Evolutionary conservation across 1,284 basidiomycete species (phyloP), one percentile per base, ranked within the genome.

Genomic region (Cryptococcus sp.): DNA sequence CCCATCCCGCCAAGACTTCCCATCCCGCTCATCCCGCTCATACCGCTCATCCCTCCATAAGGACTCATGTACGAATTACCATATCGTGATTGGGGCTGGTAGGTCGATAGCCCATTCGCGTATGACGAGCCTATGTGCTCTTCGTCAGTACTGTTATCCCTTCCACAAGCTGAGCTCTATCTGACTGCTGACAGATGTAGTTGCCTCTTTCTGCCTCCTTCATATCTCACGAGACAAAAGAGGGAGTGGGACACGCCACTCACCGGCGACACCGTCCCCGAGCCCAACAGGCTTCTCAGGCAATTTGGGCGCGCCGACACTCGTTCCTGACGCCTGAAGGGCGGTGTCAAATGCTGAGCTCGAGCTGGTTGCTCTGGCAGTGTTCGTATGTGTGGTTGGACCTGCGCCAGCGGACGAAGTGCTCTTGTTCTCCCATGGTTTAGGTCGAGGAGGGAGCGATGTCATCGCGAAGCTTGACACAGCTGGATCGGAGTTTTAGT

Each of bases 1-100:
- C 79, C 82, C 80, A 72, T 84, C 77, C 51, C 38, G 20, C 61
- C 54, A 30, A 53, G 50, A 3, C 55, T 52, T 5, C 59, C 60
- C 22, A 58, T 48, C 23, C 60, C 51, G 17, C 54, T 49, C 45
- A 53, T 47, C 5, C 52, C 53, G 22, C 60, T 43, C 43, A 53
- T 55, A 35, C 50, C 49, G 16, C 48, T 38, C 40, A 51, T 23
- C 16, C 58, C 59, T 19, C 59, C 59, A 52, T 63, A 66, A 3
- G 58, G 52, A 15, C 52, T 55, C 47, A 55, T 53, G 46, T 58
- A 63, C 15, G 52, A 57, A 7, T 22, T 48, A 5, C 46, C 43
- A 45, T 60, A 60, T 30, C 57, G 52, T 27, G 30, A 23, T 16
- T 62, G 52, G 3, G 52, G 45, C 20, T 45, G 35, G 35, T 62